phyloP scores from a whole-genome alignment of 805 yeast species.

The Starmera quercuum region DNA sequence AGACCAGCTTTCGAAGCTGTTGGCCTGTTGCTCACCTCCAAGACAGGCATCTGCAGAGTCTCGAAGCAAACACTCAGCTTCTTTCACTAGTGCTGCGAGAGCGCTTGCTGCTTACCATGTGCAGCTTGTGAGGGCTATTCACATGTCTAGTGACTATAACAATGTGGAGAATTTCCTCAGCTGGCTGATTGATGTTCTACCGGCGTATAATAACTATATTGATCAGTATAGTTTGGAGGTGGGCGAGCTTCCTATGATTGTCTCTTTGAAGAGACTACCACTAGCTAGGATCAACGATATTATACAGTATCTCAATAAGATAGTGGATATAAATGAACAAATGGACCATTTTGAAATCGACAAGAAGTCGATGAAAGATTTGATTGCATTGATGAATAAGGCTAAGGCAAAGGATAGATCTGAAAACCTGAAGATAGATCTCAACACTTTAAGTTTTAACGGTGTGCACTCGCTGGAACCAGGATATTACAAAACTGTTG shows the following conservation, averaged over 20 bases:
- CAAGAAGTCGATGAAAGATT: background rate
- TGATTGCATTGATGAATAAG: background rate
- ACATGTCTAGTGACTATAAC: constrained; percentile 1
- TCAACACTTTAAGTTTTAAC: constrained; percentile 12
- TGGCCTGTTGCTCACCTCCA: constrained; percentile 8
- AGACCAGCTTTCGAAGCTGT: constrained; percentile 8
- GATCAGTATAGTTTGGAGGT: constrained; percentile 2
- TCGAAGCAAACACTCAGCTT: too few species aligned
- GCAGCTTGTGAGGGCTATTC: constrained; percentile 3
- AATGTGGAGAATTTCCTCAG: constrained; percentile 1
- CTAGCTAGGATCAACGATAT: constrained; percentile 6
- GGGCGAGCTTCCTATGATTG: constrained; percentile 6
- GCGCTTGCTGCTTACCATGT: constrained; percentile 4
- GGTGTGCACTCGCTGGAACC: constrained; percentile 9
- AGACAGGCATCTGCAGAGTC: too few species aligned
- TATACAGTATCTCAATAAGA: background rate
- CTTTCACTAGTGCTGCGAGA: background rate
- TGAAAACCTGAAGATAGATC: constrained; percentile 13
- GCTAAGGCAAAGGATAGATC: constrained; percentile 16
- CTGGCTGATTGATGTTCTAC: constrained; percentile 4
- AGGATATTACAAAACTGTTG: constrained; percentile 3
- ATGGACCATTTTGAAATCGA: background rate
- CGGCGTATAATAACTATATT: constrained; percentile 5
- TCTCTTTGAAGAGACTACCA: constrained; percentile 5
- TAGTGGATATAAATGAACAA: background rate